Percentiles rank a stretch among this genome's conserved stretches.
These are phyloP conservation scores for Raphanus raphanistrum DNA, from an alignment of 345 rosid species.

Conservation along the genomic window DNA sequence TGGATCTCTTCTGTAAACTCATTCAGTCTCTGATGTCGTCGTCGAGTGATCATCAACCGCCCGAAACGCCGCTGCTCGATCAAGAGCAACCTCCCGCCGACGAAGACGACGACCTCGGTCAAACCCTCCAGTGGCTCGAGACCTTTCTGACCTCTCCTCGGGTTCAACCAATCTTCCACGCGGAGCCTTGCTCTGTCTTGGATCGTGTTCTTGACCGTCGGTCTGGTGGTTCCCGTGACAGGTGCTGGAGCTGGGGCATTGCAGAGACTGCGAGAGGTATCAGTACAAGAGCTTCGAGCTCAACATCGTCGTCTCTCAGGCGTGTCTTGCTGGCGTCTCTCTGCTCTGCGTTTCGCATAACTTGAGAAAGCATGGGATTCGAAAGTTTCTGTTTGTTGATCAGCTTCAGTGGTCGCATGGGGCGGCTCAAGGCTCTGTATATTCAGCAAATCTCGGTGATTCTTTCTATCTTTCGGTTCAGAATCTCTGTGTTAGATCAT, in stretches of 20 bases:
- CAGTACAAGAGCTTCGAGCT: slow-evolving; percentile 74
- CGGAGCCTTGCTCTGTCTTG: slow-evolving; percentile 56
- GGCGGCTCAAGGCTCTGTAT: slow-evolving; percentile 50
- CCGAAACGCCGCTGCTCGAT: slow-evolving; percentile 52
- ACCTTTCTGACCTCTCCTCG: slow-evolving; percentile 56
- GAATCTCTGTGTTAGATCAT: not conserved
- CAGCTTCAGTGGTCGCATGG: slow-evolving; percentile 56
- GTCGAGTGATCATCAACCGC: not conserved
- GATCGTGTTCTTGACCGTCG: slow-evolving; percentile 57
- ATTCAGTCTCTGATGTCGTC: slow-evolving; percentile 3
- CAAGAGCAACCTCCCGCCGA: slow-evolving; percentile 10
- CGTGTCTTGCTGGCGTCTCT: slow-evolving; percentile 76
- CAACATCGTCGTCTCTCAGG: slow-evolving; percentile 72
- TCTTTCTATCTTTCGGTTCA: not conserved
- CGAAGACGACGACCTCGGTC: slow-evolving; percentile 48
- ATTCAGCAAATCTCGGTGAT: slow-evolving; percentile 67
- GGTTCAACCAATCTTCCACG: slow-evolving; percentile 64
- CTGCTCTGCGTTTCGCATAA: slow-evolving; percentile 72
- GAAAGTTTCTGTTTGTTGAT: slow-evolving; percentile 79
- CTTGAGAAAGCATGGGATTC: slow-evolving; percentile 71
- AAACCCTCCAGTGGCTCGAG: slow-evolving; percentile 51
- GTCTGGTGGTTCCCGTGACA: slow-evolving; percentile 62
- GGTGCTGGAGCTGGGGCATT: slow-evolving; percentile 61
- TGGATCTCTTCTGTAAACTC: slow-evolving; percentile 8
- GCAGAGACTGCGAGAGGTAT: slow-evolving; percentile 54